Base-by-base conservation (phyloP, 164 flowering plant genomes). In the Litsea cubeba region DNA sequence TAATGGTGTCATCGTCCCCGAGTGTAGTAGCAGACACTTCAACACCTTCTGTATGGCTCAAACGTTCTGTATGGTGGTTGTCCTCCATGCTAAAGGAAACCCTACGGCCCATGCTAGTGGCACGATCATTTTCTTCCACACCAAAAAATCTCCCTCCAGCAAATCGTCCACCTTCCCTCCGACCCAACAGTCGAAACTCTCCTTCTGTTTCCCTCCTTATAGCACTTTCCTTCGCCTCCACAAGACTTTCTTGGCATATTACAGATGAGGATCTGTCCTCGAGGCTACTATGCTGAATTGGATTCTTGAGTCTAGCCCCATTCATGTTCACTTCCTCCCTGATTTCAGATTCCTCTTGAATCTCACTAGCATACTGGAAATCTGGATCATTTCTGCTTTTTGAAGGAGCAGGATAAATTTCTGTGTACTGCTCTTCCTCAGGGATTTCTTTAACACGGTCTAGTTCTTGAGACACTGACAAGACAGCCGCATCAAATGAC, bases 161-260 rank as follows among this genome's bases (percentile, higher is more conserved):
- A 78, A 76, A 81, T 75, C 82, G 83, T 50, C 77, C 86, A 58
- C 87, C 87, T 57, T 74, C 76, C 79, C 87, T 58, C 86, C 87
- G 81, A 22, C 92, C 98, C 77, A 96, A 65, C 62, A 94, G 80
- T 79, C 99, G 83, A 78, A 91, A 96, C 28, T 96, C 99, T 12
- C 99, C 94, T 85, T 96, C 99, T 26, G 99, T 96, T 77, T 96
- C 99, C 76, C 99, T 86, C 79, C 94, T 86, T 75, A 96, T 96
- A 15, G 97, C 98, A 81, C 95, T 94, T 15, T 76, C 79, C 65
- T 76, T 76, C 8, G 75, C 25, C 32, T 75, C 77, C 22, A 32
- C 71, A 24, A 20, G 30, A 50, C 74, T 24, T 75, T 88, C 98
- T 76, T 84, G 72, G 72, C 72, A 78, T 50, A 82, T 75, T 32